Evolutionary conservation across 2,329 filamentous ascomycete species (phyloP).

Genomic region (Penicillium sp.): DNA sequence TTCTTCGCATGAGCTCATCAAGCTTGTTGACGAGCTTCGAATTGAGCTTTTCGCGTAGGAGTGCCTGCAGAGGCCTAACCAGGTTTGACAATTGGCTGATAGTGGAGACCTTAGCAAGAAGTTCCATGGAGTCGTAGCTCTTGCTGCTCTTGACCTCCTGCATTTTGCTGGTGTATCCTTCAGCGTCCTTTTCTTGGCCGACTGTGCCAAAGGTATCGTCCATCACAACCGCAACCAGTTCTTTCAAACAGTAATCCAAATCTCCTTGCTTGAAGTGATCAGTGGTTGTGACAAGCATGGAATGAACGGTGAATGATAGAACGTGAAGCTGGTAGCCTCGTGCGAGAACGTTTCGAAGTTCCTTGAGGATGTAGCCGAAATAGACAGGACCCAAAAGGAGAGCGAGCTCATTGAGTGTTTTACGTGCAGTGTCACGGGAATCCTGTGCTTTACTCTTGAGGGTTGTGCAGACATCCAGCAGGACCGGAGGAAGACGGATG

Average conservation of each 20-base stretch:
- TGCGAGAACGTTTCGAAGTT: slow-evolving; percentile 77
- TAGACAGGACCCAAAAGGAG: slow-evolving; percentile 76
- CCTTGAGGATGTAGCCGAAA: slow-evolving; percentile 90
- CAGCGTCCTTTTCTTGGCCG: slow-evolving; percentile 94
- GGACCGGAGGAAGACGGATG: slow-evolving; percentile 72
- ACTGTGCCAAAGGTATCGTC: slow-evolving; percentile 93
- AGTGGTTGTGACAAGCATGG: slow-evolving; percentile 74
- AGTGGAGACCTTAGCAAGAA: slow-evolving; percentile 80
- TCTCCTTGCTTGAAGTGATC: slow-evolving; percentile 76
- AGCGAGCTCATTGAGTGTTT: slow-evolving; percentile 81
- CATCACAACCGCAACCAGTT: slow-evolving; percentile 84
- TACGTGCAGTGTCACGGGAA: slow-evolving; percentile 84
- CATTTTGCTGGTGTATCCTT: slow-evolving; percentile 92
- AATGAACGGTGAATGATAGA: slow-evolving; percentile 90
- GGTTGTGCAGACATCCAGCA: slow-evolving; percentile 92
- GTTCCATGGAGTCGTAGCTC: slow-evolving; percentile 95
- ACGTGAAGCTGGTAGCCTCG: slow-evolving; percentile 93
- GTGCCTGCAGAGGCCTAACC: slow-evolving; percentile 71
- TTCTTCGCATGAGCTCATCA: slow-evolving; percentile 80
- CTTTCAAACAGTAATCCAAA: slow-evolving; percentile 79
- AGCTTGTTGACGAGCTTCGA: slow-evolving; percentile 83
- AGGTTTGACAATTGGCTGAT: slow-evolving; percentile 71
- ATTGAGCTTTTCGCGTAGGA: slow-evolving; percentile 82
- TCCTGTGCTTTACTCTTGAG: slow-evolving; percentile 85
- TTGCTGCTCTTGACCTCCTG: slow-evolving; percentile 98